Evolutionary conservation across 2,329 filamentous ascomycete species (phyloP), one percentile per base, ranked within the genome.

Genomic region (Phialophora verrucosa): DNA sequence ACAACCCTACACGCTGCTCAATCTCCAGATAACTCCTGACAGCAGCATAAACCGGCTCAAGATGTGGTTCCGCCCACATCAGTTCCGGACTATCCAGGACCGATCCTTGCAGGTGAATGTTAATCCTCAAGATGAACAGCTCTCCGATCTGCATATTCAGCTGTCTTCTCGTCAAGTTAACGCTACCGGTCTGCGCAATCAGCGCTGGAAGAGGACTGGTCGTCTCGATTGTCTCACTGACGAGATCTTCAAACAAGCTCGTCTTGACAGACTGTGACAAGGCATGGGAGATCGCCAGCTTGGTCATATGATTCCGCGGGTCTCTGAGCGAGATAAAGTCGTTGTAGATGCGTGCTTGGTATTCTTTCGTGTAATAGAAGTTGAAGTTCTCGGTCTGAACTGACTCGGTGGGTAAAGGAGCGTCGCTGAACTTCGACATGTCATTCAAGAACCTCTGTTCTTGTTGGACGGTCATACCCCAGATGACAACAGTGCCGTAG

Each of bases 81-180:
- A 99, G 85, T 80, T 99, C 95, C 0, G 95, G 95, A 10, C 93
- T 96, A 78, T 99, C 95, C 47, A 99, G 89, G 5, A 99, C 93
- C 32, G 92, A 96, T 38, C 95, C 95, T 78, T 98, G 97, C 59
- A 99, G 85, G 80, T 99, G 96, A 75, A 99, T 98, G 78, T 95
- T 97, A 81, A 99, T 98, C 67, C 95, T 88, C 35, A 99, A 83
- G 75, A 99, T 98, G 79, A 99, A 99, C 62, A 99, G 87, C 81
- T 99, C 93, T 77, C 95, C 95, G 68, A 99, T 97, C 80, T 98
- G 93, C 93, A 98, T 98, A 83, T 98, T 98, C 83, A 99, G 97
- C 77, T 98, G 89, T 66, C 88, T 88, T 51, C 94, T 88, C 65
- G 89, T 92, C 65, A 99, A 87, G 63, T 91, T 90, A 75, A 99